A percentile compares a stretch with the other conserved stretches of the same genome.
phyloP scores from a whole-genome alignment of 495 filamentous ascomycete species.

The Venustampulla echinocandica region DNA sequence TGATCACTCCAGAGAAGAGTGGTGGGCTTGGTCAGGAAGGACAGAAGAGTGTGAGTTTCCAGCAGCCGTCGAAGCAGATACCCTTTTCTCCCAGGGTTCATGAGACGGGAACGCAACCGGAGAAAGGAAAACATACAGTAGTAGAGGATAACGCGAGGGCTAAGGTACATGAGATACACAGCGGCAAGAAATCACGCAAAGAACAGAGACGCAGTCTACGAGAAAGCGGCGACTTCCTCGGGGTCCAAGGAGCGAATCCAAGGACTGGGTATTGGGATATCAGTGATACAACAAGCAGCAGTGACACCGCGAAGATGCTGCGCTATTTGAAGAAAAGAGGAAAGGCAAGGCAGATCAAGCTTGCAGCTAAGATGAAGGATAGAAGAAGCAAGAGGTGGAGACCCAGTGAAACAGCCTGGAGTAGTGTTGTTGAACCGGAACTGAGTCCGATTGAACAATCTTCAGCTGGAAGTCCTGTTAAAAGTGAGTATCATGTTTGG shows the following conservation, averaged over 20 bases:
- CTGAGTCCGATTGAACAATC: slow-evolving; percentile 40
- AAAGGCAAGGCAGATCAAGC: slow-evolving; percentile 27
- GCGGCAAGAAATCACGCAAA: slow-evolving; percentile 14
- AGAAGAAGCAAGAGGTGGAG: slow-evolving; percentile 32
- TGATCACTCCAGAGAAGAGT: neutral
- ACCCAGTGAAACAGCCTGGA: slow-evolving; percentile 35
- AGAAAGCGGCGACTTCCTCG: slow-evolving; percentile 43
- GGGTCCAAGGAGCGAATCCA: slow-evolving; percentile 46
- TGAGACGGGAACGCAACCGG: neutral
- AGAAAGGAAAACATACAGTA: neutral
- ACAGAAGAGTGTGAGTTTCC: neutral
- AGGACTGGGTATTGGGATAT: slow-evolving; percentile 38
- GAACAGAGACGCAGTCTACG: slow-evolving; percentile 21
- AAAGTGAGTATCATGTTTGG: slow-evolving; percentile 27
- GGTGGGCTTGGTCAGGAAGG: neutral
- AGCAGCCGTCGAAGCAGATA: neutral
- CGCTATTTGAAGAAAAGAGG: slow-evolving; percentile 23
- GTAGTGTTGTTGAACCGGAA: slow-evolving; percentile 36
- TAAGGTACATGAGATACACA: slow-evolving; percentile 25
- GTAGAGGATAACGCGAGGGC: slow-evolving; percentile 24
- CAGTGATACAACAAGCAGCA: slow-evolving; percentile 23
- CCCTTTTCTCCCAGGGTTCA: neutral
- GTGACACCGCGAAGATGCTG: slow-evolving; percentile 8
- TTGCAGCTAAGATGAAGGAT: slow-evolving; percentile 31
- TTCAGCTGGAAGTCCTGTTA: slow-evolving; percentile 21